Conservation (phyloP, 169 alveolate genomes). For the Condylostoma magnum region DNA sequence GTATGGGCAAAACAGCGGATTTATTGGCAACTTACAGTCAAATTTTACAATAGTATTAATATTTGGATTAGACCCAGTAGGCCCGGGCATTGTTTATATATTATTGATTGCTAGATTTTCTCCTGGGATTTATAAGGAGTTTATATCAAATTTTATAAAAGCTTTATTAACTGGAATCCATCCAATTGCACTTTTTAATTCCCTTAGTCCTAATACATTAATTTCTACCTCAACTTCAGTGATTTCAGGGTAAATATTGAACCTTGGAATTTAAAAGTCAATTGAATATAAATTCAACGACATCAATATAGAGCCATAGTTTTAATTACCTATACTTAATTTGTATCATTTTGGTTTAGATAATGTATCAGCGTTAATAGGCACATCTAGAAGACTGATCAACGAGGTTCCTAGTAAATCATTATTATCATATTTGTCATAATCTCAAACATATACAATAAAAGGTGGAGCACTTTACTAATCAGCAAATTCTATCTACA, state of each 20-base stretch:
- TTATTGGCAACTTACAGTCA: conserved; percentile 53
- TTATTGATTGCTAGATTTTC: conserved; percentile 50
- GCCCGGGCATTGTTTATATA: conserved; percentile 61
- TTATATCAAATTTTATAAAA: conserved; percentile 67
- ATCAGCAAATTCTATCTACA: not conserved
- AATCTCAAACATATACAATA: conserved; percentile 1
- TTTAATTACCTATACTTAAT: not conserved
- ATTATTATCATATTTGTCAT: not conserved
- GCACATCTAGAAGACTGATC: not conserved
- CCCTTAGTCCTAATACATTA: conserved; percentile 70
- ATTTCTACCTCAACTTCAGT: conserved; percentile 53
- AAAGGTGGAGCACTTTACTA: conserved; percentile 2
- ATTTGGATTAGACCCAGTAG: conserved; percentile 65
- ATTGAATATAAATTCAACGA: not conserved
- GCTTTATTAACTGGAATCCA: conserved; percentile 78
- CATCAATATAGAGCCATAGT: conserved; percentile 1
- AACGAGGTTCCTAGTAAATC: not conserved
- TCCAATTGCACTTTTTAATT: conserved; percentile 57
- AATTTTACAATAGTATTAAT: conserved; percentile 60
- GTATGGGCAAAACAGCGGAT: conserved; percentile 60
- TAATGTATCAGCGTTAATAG: not conserved
- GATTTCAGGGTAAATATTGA: conserved; percentile 29
- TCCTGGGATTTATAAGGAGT: conserved; percentile 64
- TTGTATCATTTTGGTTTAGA: conserved; percentile 2
- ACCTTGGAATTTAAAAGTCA: not conserved